phyloP scores from a whole-genome alignment of 139 green algal species.

The Tetradesmus lagerheimii region DNA sequence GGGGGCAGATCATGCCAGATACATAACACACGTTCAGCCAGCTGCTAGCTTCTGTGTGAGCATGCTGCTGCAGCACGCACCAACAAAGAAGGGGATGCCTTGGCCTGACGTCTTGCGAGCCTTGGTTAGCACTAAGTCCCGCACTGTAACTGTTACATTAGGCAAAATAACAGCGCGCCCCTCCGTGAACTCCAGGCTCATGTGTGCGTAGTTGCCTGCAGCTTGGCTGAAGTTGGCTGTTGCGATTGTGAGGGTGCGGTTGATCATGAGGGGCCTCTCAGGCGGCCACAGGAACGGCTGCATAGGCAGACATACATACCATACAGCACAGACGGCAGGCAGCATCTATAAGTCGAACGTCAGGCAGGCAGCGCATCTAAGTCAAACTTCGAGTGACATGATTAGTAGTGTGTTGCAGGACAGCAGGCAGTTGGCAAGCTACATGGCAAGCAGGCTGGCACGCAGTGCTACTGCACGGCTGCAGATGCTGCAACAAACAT shows the following conservation, averaged over 20 bases:
- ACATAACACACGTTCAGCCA: too few species aligned
- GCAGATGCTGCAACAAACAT: too few species aligned
- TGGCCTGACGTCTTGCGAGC: conserved; percentile 24
- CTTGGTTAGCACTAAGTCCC: conserved; percentile 6
- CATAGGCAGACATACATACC: neutral
- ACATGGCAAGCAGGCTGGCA: too few species aligned
- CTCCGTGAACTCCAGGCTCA: conserved; percentile 8
- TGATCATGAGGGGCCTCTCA: neutral
- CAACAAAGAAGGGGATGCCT: conserved; percentile 33
- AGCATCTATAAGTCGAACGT: too few species aligned
- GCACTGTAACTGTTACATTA: neutral
- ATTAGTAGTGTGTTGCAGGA: too few species aligned
- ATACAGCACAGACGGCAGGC: neutral
- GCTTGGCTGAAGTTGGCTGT: conserved; percentile 1
- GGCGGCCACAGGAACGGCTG: neutral
- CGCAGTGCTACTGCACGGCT: too few species aligned
- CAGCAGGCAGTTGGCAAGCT: too few species aligned
- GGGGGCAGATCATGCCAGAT: too few species aligned
- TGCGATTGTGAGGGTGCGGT: neutral
- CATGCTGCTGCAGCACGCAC: neutral
- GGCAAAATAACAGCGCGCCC: neutral
- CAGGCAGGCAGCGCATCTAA: too few species aligned
- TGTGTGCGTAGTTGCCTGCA: neutral
- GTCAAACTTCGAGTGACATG: too few species aligned
- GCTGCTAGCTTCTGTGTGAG: too few species aligned